phyloP scores from a whole-genome alignment of 1,284 basidiomycete species.

The Thecaphora frezii region DNA sequence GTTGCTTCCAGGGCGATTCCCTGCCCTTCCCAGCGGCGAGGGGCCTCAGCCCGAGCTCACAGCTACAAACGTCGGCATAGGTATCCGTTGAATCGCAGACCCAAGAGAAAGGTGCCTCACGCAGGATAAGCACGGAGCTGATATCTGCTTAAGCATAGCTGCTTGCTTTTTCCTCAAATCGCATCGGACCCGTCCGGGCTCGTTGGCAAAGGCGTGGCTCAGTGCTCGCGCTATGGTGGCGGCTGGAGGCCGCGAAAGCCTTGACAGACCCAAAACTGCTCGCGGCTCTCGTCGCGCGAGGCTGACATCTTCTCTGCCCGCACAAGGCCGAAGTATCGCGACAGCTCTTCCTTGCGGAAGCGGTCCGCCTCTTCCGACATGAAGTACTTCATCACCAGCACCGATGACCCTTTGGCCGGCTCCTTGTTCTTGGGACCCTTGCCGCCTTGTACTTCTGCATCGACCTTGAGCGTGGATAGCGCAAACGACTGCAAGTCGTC shows the following conservation, averaged over 20 bases:
- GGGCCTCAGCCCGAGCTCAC: too few relatives aligned
- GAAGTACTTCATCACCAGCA: slow-evolving; percentile 45
- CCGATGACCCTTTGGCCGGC: slow-evolving; percentile 12
- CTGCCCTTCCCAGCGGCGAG: too few relatives aligned
- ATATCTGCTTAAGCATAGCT: too few relatives aligned
- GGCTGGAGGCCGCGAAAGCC: slow-evolving; percentile 4
- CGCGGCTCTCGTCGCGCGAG: slow-evolving; percentile 45
- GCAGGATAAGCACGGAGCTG: too few relatives aligned
- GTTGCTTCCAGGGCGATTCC: too few relatives aligned
- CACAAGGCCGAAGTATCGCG: slow-evolving; percentile 37
- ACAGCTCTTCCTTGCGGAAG: slow-evolving; percentile 39
- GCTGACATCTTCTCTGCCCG: slow-evolving; percentile 47
- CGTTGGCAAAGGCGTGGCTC: too few relatives aligned
- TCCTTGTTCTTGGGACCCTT: slow-evolving; percentile 2
- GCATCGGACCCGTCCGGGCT: too few relatives aligned
- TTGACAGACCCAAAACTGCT: slow-evolving; percentile 50
- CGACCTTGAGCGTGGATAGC: slow-evolving; percentile 8
- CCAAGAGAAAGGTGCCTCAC: too few relatives aligned
- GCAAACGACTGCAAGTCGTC: slow-evolving; percentile 14
- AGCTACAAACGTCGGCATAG: too few relatives aligned
- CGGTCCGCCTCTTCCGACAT: slow-evolving; percentile 41
- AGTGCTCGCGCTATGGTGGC: too few relatives aligned
- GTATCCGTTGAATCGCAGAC: too few relatives aligned
- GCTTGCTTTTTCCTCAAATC: too few relatives aligned
- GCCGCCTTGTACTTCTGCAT: not conserved